These are phyloP conservation scores for Coniella lustricola DNA, from an alignment of 2,329 filamentous ascomycete genomes.

Conservation along the genomic window DNA sequence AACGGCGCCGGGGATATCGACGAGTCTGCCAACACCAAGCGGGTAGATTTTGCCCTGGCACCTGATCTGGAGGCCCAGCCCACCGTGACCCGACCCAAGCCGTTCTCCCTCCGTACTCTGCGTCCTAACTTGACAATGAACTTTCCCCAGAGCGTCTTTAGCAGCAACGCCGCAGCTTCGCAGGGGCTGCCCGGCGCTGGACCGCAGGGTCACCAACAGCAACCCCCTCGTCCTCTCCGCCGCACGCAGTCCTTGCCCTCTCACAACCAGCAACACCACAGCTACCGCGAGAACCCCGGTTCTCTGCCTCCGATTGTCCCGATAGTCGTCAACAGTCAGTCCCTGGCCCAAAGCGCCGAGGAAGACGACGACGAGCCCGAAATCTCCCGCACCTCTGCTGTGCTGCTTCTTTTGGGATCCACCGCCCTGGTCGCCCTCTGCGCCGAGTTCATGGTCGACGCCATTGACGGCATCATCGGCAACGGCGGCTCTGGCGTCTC, in stretches of 20 bases:
- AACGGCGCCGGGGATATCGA: conserved; percentile 6
- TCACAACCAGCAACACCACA: conserved; percentile 17
- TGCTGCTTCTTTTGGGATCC: conserved; percentile 56
- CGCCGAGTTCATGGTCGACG: conserved; percentile 63
- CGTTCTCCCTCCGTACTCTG: conserved; percentile 35
- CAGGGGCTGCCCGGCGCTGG: conserved; percentile 10
- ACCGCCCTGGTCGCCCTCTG: conserved; percentile 62
- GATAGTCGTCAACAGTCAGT: conserved; percentile 23
- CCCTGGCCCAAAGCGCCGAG: conserved; percentile 9
- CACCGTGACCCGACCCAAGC: conserved; percentile 23
- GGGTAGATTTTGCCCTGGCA: conserved; percentile 37
- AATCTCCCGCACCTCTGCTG: conserved; percentile 43
- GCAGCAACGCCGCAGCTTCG: conserved; percentile 17
- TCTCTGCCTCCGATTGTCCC: conserved; percentile 26
- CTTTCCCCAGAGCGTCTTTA: conserved; percentile 54
- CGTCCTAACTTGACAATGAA: conserved; percentile 45
- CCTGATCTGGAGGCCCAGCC: conserved; percentile 26
- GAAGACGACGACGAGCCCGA: conserved; percentile 26
- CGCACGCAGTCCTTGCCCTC: conserved; percentile 49
- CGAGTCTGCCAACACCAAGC: conserved; percentile 24
- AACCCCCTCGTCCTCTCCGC: conserved; percentile 33
- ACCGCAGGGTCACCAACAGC: conserved; percentile 1
- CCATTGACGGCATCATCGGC: conserved; percentile 56
- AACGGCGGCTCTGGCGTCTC: conserved; percentile 45
- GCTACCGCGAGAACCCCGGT: conserved; percentile 18